Evolutionary conservation across 179 eudicot genomes (phyloP).

Genomic region (Sideroxylon spinosum): DNA sequence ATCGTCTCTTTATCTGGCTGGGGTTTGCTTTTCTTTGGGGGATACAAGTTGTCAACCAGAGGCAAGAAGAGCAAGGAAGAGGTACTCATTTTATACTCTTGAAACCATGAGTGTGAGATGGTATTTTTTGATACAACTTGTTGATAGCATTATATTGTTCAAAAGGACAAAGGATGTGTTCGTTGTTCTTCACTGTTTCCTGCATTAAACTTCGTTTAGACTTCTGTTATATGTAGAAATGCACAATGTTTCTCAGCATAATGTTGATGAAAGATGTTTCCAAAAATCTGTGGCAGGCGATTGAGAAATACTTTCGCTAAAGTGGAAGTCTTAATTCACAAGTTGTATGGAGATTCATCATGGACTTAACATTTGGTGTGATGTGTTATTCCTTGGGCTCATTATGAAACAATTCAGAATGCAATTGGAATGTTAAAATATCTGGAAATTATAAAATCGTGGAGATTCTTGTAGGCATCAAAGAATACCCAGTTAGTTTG

Average conservation of each 20-base stretch:
- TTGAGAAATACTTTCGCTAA: neutral
- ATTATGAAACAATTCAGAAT: neutral
- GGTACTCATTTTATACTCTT: constrained; percentile 28
- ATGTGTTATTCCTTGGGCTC: neutral
- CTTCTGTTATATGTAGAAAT: neutral
- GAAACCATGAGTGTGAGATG: neutral
- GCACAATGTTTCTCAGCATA: neutral
- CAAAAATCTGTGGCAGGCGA: neutral
- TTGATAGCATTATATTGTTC: neutral
- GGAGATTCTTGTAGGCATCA: no score
- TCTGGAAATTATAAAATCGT: neutral
- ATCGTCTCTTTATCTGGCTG: constrained; percentile 83
- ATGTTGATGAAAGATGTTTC: neutral
- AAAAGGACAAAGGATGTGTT: neutral
- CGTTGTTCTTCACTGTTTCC: neutral
- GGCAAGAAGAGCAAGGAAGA: constrained; percentile 68
- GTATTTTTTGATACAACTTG: neutral
- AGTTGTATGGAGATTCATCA: neutral
- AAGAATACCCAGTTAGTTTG: no score
- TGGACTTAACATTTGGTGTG: neutral
- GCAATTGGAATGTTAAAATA: neutral
- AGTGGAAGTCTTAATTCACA: neutral
- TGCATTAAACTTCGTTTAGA: neutral
- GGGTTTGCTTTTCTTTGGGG: constrained; percentile 58
- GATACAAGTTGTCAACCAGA: constrained; percentile 52